phyloP scores from a whole-genome alignment of 495 filamentous ascomycete species.

The Lophiotrema nucula region DNA sequence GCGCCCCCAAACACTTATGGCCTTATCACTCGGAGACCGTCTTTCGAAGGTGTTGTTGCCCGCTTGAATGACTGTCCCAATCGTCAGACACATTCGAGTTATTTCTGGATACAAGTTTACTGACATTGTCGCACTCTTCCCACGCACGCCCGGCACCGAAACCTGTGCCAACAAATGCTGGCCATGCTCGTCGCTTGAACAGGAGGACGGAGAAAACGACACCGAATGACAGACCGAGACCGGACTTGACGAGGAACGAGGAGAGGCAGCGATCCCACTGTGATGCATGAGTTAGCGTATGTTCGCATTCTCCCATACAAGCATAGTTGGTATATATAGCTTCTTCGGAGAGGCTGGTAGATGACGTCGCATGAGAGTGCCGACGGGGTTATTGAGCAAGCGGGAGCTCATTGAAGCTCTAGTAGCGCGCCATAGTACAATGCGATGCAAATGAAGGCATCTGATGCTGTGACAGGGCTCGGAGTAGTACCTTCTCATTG shows the following conservation, averaged over 20 bases:
- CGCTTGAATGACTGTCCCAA: constrained; percentile 34
- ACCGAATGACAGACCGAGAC: constrained; percentile 90
- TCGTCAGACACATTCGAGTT: constrained; percentile 4
- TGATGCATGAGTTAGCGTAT: constrained; percentile 17
- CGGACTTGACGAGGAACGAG: constrained; percentile 90
- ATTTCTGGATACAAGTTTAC: neutral
- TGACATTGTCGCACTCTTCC: constrained; percentile 75
- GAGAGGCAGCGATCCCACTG: constrained; percentile 99
- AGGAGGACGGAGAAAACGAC: constrained; percentile 97
- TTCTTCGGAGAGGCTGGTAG: too few species aligned
- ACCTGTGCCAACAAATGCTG: constrained; percentile 84
- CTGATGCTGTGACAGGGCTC: too few species aligned
- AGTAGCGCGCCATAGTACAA: too few species aligned
- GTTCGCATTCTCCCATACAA: too few species aligned
- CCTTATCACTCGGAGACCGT: constrained; percentile 34
- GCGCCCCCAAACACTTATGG: constrained; percentile 28
- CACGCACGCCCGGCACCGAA: constrained; percentile 95
- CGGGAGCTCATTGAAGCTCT: too few species aligned
- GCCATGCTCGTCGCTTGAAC: constrained; percentile 97
- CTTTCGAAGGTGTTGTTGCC: constrained; percentile 31
- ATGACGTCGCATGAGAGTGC: too few species aligned
- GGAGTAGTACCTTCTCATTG: constrained; percentile 82
- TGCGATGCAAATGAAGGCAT: neutral
- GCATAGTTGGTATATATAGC: too few species aligned
- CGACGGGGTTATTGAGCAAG: too few species aligned